Conservation (phyloP, 257 asterid species). For the Henckelia pumila region DNA sequence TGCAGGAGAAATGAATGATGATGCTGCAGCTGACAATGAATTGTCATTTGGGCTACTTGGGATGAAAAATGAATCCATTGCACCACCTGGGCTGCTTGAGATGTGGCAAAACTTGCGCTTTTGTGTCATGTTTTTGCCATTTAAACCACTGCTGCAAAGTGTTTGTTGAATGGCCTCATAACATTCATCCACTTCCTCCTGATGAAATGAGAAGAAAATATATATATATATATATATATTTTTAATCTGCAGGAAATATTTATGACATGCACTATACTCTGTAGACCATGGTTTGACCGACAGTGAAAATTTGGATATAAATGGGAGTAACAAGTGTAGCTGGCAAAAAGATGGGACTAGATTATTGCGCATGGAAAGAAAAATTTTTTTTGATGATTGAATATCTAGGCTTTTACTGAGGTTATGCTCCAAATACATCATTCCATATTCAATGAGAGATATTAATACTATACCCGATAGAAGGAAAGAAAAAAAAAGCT, state of each 20-base stretch:
- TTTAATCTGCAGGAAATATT: too few species aligned
- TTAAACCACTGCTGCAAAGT: neutral
- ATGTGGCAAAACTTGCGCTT: conserved; percentile 31
- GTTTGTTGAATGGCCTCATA: conserved; percentile 30
- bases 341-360: too few species aligned
- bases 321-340: too few species aligned
- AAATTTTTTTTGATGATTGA: too few species aligned
- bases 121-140: conserved; percentile 16
- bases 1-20: conserved; percentile 25
- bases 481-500: too few species aligned
- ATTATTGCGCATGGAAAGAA: too few species aligned
- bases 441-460: too few species aligned
- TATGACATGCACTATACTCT: neutral
- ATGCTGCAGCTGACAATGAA: conserved; percentile 34
- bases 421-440: too few species aligned
- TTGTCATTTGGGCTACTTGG: conserved; percentile 38
- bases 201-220: conserved; percentile 18
- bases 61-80: conserved; percentile 31
- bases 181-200: conserved; percentile 64
- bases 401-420: too few species aligned
- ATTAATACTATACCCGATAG: too few species aligned
- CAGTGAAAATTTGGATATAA: too few species aligned
- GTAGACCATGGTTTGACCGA: neutral
- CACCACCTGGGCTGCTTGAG: conserved; percentile 37
- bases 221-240: too few species aligned